These are phyloP conservation scores for Allium sativum DNA, from an alignment of 106 monocot genomes.

Conservation along the genomic window DNA sequence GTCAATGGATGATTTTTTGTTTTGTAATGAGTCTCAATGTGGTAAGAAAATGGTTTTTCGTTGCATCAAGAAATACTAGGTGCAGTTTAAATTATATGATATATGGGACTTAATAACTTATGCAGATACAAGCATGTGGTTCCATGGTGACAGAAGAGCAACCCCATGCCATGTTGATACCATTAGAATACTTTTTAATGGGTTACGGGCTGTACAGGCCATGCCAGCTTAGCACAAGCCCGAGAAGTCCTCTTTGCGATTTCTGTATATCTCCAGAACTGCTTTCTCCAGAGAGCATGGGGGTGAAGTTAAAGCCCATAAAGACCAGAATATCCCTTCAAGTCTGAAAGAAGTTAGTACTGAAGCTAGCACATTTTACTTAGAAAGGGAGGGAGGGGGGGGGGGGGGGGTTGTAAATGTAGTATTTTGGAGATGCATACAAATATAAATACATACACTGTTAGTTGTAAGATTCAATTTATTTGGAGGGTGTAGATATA, in stretches of 20 bases:
- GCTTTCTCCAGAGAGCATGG: constrained; percentile 91
- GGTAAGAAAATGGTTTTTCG: background rate
- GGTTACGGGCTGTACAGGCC: constrained; percentile 72
- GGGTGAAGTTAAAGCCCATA: constrained; percentile 85
- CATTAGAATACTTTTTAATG: constrained; percentile 74
- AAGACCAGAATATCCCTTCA: constrained; percentile 55
- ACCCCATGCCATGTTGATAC: constrained; percentile 82
- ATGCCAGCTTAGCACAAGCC: constrained; percentile 45
- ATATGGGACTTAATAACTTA: background rate
- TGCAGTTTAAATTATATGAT: background rate
- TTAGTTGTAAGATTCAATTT: constrained; percentile 3
- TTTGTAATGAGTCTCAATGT: no score
- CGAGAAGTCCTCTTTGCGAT: constrained; percentile 65
- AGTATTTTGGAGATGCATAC: constrained; percentile 5
- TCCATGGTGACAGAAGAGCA: constrained; percentile 94
- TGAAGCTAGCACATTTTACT: background rate
- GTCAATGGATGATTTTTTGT: no score
- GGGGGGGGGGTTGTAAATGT: background rate
- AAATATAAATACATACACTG: background rate
- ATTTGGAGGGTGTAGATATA: constrained; percentile 4
- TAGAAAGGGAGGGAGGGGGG: no score
- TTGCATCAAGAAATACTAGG: background rate
- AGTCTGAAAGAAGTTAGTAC: constrained; percentile 16
- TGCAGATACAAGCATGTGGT: constrained; percentile 83
- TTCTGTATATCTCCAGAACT: constrained; percentile 74